Percentiles rank a stretch among this genome's conserved stretches.
Conservation (phyloP, 257 asterid genomes). For the Plantago major region DNA sequence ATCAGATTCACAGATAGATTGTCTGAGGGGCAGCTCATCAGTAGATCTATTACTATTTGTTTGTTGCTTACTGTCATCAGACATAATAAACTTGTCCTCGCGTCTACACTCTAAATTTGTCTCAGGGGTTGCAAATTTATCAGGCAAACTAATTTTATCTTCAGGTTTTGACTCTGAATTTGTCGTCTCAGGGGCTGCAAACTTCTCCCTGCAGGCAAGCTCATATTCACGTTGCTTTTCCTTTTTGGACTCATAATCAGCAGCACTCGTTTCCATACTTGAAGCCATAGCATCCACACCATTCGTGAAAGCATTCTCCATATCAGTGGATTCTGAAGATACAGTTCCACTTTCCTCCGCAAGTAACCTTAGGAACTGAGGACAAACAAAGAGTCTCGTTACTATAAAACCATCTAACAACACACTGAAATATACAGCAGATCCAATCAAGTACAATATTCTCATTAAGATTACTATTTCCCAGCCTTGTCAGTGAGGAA, state of each 20-base stretch:
- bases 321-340: conserved; percentile 46
- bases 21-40: conserved; percentile 31
- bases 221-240: conserved; percentile 70
- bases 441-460: not conserved
- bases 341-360: conserved; percentile 48
- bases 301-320: conserved; percentile 56
- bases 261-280: conserved; percentile 51
- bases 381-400: conserved; percentile 12
- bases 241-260: conserved; percentile 45
- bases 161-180: conserved; percentile 28
- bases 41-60: conserved; percentile 29
- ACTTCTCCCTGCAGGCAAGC: conserved; percentile 63
- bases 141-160: conserved; percentile 22
- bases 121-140: conserved; percentile 48
- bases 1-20: conserved; percentile 35
- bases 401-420: conserved; percentile 17
- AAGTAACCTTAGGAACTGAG: conserved; percentile 76
- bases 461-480: not conserved
- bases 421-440: not conserved
- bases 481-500: no score
- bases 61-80: conserved; percentile 33
- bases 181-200: conserved; percentile 32
- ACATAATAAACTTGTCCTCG: conserved; percentile 19
- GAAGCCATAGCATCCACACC: conserved; percentile 63
- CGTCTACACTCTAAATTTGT: conserved; percentile 25